Evolutionary conservation across 2,329 filamentous ascomycete genomes (phyloP), one percentile per base, ranked within the genome.

Genomic region (Aspergillus alliaceus): DNA sequence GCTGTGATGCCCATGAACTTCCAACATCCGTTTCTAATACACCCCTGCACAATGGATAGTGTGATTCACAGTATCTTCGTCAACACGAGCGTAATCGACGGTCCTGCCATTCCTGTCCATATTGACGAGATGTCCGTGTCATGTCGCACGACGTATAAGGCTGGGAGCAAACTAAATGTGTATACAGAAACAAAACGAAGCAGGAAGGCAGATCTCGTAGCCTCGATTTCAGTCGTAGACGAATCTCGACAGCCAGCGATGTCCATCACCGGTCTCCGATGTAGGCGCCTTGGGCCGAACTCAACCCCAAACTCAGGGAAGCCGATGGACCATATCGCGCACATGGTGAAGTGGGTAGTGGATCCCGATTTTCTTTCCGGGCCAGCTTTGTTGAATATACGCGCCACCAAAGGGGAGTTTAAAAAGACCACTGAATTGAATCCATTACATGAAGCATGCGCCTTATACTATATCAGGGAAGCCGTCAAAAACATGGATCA

Each of bases 1-100:
- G 42, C 62, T 4, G 42, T 54, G 8, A 72, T 73, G 68, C 70
- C 71, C 9, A 55, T 59, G 49, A 58, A 64, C 7, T 70, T 67
- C 48, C 59, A 72, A 51, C 58, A 64, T 40, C 57, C 64, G 2
- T 57, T 57, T 44, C 14, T 73, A 7, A 59, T 75, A 11, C 72
- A 75, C 51, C 73, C 72, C 2, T 66, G 66, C 24, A 67, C 63
- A 0, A 51, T 75, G 7, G 73, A 75, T 53, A 66, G 58, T 39
- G 56, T 72, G 8, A 70, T 75, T 27, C 72, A 74, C 25, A 53
- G 66, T 0, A 48, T 68, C 0, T 69, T 72, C 25, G 55, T 61
- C 8, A 59, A 51, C 1, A 61, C 59, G 18, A 37, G 50, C 1
- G n/a, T 58, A 2, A 53, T 59, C 12, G 48, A 55, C 8, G 59